Percentiles rank a stretch among this genome's conserved stretches.
phyloP scores from a whole-genome alignment of 805 yeast species.

The Ascoidea rubescens region DNA sequence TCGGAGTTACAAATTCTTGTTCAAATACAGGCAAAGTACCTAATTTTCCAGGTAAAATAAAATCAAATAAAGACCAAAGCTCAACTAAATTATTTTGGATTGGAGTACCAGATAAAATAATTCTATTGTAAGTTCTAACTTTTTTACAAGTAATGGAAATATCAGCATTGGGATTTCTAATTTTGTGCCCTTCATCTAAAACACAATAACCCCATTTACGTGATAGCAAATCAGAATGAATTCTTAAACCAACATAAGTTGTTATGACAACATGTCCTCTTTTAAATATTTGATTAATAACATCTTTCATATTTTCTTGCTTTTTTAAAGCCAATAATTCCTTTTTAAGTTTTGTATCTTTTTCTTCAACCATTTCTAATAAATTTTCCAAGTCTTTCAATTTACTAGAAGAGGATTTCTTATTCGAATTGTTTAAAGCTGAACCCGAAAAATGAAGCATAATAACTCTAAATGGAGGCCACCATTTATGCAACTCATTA shows the following conservation, averaged over 20 bases:
- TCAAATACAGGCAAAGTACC: conserved; percentile 95
- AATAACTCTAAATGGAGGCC: conserved; percentile 86
- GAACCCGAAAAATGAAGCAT: conserved; percentile 87
- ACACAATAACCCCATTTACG: conserved; percentile 82
- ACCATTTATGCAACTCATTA: conserved; percentile 92
- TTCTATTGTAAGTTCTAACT: conserved; percentile 68
- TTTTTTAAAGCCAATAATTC: conserved; percentile 15
- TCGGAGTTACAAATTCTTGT: conserved; percentile 83
- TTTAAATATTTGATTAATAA: conserved; percentile 42
- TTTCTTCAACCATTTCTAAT: conserved; percentile 27
- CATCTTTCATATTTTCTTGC: conserved; percentile 27
- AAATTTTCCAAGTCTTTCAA: conserved; percentile 32
- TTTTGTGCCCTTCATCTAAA: conserved; percentile 93
- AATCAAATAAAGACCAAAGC: conserved; percentile 90
- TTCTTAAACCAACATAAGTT: conserved; percentile 75
- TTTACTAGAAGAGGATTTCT: conserved; percentile 9
- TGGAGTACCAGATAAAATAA: conserved; percentile 91
- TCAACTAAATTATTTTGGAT: conserved; percentile 88
- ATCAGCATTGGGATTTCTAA: conserved; percentile 85
- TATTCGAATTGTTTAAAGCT: conserved; percentile 42
- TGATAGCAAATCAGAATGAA: conserved; percentile 54
- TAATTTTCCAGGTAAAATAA: conserved; percentile 84
- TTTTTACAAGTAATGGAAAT: conserved; percentile 79
- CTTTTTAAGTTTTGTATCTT: conserved; percentile 18
- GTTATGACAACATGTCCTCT: conserved; percentile 81